Evolutionary conservation across 2,329 filamentous ascomycete species (phyloP).

Genomic region (Ophiostoma montium): DNA sequence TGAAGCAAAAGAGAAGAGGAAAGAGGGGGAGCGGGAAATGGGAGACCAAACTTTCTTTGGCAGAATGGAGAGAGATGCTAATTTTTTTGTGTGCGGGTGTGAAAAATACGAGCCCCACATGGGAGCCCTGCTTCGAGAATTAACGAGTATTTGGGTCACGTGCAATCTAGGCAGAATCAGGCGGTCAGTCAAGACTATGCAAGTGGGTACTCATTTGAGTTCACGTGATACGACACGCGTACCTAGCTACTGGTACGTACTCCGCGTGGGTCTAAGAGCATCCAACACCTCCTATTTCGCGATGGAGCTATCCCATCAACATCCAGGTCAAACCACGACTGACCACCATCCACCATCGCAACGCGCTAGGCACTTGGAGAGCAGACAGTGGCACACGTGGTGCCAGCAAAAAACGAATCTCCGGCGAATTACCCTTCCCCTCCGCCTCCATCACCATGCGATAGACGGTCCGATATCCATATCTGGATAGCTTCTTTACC

Average conservation of each 20-base stretch:
- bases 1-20: constrained; percentile 2
- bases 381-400: neutral
- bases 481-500: too few species aligned
- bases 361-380: neutral
- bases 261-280: neutral
- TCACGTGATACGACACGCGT: neutral
- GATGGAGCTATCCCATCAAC: neutral
- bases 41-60: constrained; percentile 3
- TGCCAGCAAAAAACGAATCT: neutral
- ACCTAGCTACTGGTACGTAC: neutral
- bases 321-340: neutral
- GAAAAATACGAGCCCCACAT: constrained; percentile 5
- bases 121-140: constrained; percentile 3
- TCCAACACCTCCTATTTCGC: neutral
- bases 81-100: constrained; percentile 4
- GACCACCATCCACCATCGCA: neutral
- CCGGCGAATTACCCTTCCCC: too few species aligned
- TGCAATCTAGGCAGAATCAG: neutral
- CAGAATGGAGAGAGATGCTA: constrained; percentile 1
- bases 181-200: too few species aligned
- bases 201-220: too few species aligned
- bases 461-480: too few species aligned
- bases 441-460: too few species aligned
- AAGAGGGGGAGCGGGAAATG: neutral
- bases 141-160: neutral